Evolutionary conservation across 108 stramenopile species (phyloP).

Genomic region (Pseudonitzschia multistriata): DNA sequence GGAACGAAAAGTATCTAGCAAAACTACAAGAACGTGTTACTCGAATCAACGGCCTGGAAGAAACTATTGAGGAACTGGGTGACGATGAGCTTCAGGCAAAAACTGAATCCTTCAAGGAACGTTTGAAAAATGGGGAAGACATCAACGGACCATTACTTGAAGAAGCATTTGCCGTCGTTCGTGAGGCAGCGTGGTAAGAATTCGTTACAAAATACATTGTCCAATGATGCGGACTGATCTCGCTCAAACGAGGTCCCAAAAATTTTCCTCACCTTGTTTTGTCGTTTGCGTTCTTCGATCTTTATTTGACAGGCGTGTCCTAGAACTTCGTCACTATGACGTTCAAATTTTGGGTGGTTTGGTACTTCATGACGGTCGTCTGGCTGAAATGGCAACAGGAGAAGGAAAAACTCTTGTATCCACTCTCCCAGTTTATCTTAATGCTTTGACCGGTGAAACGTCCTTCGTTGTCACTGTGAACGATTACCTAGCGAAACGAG

Average conservation of each 20-base stretch:
- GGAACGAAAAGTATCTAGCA: slow-evolving; percentile 70
- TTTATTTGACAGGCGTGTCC: slow-evolving; percentile 55
- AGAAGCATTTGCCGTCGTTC: slow-evolving; percentile 94
- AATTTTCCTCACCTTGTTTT: not conserved
- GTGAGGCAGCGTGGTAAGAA: slow-evolving; percentile 92
- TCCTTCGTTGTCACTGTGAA: slow-evolving; percentile 92
- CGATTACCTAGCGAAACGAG: slow-evolving; percentile 93
- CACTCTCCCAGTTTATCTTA: slow-evolving; percentile 84
- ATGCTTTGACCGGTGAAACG: slow-evolving; percentile 73
- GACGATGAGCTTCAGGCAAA: slow-evolving; percentile 89
- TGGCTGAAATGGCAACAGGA: slow-evolving; percentile 97
- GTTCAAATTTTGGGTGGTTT: slow-evolving; percentile 92
- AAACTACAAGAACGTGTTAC: slow-evolving; percentile 67
- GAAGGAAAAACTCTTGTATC: slow-evolving; percentile 96
- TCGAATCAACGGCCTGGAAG: slow-evolving; percentile 82
- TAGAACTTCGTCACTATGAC: slow-evolving; percentile 93
- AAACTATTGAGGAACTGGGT: slow-evolving; percentile 73
- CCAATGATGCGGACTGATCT: too few species aligned
- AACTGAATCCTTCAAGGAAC: slow-evolving; percentile 70
- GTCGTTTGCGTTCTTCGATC: not conserved
- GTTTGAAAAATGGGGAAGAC: slow-evolving; percentile 71
- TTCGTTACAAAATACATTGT: not conserved
- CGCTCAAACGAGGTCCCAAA: not conserved
- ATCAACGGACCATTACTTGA: slow-evolving; percentile 75
- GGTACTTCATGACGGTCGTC: slow-evolving; percentile 85